phyloP scores from a whole-genome alignment of 2,329 filamentous ascomycete genomes.

The Diatrype stigma region DNA sequence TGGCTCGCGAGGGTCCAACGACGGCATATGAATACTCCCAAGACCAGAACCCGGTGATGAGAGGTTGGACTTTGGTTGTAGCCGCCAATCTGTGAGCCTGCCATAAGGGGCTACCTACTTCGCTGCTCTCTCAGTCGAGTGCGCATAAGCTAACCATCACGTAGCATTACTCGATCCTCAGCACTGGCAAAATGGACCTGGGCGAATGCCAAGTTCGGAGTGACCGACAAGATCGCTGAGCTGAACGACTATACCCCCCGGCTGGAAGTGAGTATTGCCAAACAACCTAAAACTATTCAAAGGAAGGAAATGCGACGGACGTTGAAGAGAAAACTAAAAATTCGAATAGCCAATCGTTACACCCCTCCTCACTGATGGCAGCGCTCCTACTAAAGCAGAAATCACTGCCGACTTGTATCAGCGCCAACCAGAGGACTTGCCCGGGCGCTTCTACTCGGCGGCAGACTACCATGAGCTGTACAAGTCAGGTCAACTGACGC shows the following conservation, averaged over 20 bases:
- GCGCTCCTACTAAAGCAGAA: conserved; percentile 29
- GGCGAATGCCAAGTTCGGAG: conserved; percentile 59
- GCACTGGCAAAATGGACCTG: conserved; percentile 64
- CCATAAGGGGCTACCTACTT: neutral
- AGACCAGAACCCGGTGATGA: conserved; percentile 65
- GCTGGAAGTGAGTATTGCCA: conserved; percentile 40
- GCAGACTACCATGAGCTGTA: conserved; percentile 77
- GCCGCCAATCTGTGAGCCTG: conserved; percentile 55
- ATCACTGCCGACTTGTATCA: conserved; percentile 38
- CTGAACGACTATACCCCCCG: conserved; percentile 42
- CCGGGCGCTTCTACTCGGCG: conserved; percentile 61
- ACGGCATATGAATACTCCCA: conserved; percentile 41
- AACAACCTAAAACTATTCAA: too few species aligned
- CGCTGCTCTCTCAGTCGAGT: neutral
- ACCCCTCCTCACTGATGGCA: conserved; percentile 37
- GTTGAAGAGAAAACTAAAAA: conserved; percentile 11
- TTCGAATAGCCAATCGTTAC: conserved; percentile 50
- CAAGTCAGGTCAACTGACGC: conserved; percentile 64
- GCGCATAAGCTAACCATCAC: conserved; percentile 2
- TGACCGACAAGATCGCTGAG: conserved; percentile 41
- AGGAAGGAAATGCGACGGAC: neutral
- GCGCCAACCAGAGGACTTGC: conserved; percentile 35
- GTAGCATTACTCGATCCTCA: conserved; percentile 55
- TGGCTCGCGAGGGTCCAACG: conserved; percentile 23
- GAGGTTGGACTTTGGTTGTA: conserved; percentile 59